phyloP scores from a whole-genome alignment of 805 yeast species.

The Saccharomycopsis capsularis region DNA sequence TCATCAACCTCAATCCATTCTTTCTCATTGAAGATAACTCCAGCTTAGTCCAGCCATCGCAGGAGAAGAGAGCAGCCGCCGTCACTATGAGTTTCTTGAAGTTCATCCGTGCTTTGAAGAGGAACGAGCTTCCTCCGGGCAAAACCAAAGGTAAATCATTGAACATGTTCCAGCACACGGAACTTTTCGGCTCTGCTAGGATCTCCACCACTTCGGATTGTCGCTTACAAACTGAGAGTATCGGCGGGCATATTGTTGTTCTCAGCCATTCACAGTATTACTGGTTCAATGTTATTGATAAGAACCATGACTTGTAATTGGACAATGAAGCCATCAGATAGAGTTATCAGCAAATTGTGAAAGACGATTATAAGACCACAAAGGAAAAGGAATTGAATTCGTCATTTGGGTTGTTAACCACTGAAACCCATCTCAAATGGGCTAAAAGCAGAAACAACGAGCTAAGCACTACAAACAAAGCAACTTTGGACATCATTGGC shows the following conservation, averaged over 20 bases:
- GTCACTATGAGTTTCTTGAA: constrained; percentile 70
- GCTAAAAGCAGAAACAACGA: constrained; percentile 56
- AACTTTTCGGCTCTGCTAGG: constrained; percentile 80
- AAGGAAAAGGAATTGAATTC: constrained; percentile 65
- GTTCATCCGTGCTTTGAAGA: constrained; percentile 75
- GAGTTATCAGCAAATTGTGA: constrained; percentile 68
- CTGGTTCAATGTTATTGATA: constrained; percentile 89
- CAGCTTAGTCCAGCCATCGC: constrained; percentile 34
- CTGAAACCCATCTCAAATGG: constrained; percentile 86
- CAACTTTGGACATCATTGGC: constrained; percentile 69
- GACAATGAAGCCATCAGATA: constrained; percentile 68
- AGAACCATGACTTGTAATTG: constrained; percentile 60
- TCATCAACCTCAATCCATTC: constrained; percentile 81
- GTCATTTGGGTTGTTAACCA: constrained; percentile 83
- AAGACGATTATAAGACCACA: constrained; percentile 53
- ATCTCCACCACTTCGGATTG: constrained; percentile 81
- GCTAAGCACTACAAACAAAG: constrained; percentile 45
- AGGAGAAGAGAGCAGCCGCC: constrained; percentile 74
- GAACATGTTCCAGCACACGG: constrained; percentile 88
- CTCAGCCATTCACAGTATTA: constrained; percentile 82
- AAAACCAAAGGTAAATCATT: constrained; percentile 51
- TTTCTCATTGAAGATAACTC: constrained; percentile 90
- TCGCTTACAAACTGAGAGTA: constrained; percentile 71
- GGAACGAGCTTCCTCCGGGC: constrained; percentile 69
- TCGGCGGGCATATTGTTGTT: constrained; percentile 75